Evolutionary conservation across 2,329 filamentous ascomycete species (phyloP).

Genomic region (Macrophomina tecta): DNA sequence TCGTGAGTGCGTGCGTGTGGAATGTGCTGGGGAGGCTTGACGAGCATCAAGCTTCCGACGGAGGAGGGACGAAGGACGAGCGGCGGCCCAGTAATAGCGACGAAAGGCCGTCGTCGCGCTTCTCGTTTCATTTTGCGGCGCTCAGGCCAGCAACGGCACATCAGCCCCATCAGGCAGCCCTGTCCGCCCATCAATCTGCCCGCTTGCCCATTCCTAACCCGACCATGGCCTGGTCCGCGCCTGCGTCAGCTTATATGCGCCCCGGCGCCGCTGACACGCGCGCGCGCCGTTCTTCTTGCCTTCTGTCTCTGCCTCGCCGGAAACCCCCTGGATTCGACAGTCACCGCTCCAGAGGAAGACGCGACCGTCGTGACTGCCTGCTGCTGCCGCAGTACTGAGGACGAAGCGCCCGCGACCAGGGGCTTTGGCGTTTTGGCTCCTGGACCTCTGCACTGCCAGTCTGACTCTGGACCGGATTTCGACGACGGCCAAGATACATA

Average conservation of each 20-base stretch:
- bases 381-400: neutral
- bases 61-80: neutral
- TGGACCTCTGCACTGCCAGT: neutral
- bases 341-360: neutral
- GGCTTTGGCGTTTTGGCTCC: neutral
- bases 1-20: neutral
- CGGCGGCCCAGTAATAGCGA: neutral
- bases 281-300: neutral
- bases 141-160: slow-evolving; percentile 14
- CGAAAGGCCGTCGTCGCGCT: neutral
- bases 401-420: neutral
- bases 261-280: neutral
- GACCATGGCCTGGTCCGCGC: neutral
- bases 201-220: slow-evolving; percentile 12
- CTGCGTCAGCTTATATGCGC: slow-evolving; percentile 25
- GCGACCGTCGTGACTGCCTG: neutral
- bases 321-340: neutral
- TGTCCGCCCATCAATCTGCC: slow-evolving; percentile 16
- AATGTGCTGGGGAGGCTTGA: neutral
- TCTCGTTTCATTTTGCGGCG: slow-evolving; percentile 14
- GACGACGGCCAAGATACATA: neutral
- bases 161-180: slow-evolving; percentile 22
- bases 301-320: neutral
- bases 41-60: neutral
- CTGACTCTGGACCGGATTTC: neutral